These are phyloP conservation scores for Trichosporon asahii DNA, from an alignment of 1,284 basidiomycete genomes.

Conservation along the genomic window DNA sequence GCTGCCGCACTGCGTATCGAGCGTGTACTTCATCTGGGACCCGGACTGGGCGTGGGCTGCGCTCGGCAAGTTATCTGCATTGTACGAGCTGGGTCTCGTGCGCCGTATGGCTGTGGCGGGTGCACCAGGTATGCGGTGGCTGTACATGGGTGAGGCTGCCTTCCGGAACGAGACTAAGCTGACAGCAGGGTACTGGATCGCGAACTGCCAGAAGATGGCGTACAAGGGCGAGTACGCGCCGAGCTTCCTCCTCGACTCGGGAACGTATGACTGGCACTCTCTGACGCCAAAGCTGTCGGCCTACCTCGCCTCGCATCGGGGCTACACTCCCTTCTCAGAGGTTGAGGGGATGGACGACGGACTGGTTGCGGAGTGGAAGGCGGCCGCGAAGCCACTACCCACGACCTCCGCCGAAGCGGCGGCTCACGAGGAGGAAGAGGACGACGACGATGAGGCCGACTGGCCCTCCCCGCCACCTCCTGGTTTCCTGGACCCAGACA, in stretches of 20 bases:
- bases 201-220: slow-evolving; percentile 89
- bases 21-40: slow-evolving; percentile 95
- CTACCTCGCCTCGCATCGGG: slow-evolving; percentile 59
- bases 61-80: slow-evolving; percentile 83
- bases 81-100: slow-evolving; percentile 71
- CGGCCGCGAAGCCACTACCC: neutral
- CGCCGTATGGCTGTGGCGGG: slow-evolving; percentile 72
- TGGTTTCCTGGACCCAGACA: slow-evolving; percentile 35
- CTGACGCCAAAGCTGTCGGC: slow-evolving; percentile 63
- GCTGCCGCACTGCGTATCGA: slow-evolving; percentile 82
- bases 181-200: slow-evolving; percentile 77
- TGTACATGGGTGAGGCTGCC: slow-evolving; percentile 75
- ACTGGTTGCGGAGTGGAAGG: slow-evolving; percentile 15
- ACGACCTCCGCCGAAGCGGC: no score
- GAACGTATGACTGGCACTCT: slow-evolving; percentile 71
- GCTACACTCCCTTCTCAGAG: slow-evolving; percentile 44
- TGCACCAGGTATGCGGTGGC: slow-evolving; percentile 58
- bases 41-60: slow-evolving; percentile 63
- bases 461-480: slow-evolving; percentile 44
- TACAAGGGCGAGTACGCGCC: slow-evolving; percentile 94
- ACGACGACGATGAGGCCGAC: slow-evolving; percentile 21
- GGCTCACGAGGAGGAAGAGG: slow-evolving; percentile 18
- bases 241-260: slow-evolving; percentile 83
- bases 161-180: neutral
- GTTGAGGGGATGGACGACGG: slow-evolving; percentile 18